Evolutionary conservation across 768 basidiomycete genomes (phyloP).

Genomic region (Nidularia pulvinata): DNA sequence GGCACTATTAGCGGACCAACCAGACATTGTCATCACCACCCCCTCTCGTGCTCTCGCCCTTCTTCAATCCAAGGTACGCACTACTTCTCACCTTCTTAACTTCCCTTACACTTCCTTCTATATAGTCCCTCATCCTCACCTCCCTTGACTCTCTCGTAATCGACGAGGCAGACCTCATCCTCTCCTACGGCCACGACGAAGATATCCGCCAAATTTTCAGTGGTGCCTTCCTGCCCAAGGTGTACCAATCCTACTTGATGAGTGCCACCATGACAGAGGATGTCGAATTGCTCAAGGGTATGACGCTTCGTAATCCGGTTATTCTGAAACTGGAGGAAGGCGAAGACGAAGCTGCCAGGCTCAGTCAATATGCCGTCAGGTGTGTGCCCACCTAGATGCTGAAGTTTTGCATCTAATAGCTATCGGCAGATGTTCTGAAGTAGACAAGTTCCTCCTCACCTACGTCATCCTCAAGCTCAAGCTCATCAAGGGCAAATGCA

Average conservation of each 20-base stretch:
- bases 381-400: constrained; percentile 25
- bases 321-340: constrained; percentile 88
- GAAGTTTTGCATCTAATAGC: not conserved
- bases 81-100: not conserved
- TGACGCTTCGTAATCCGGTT: constrained; percentile 87
- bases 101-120: not conserved
- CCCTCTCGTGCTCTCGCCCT: constrained; percentile 32
- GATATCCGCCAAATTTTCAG: constrained; percentile 74
- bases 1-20: constrained; percentile 35
- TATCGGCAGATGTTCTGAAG: constrained; percentile 74
- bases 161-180: constrained; percentile 96
- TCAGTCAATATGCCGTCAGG: constrained; percentile 88
- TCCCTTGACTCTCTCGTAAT: constrained; percentile 87
- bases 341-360: constrained; percentile 75
- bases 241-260: constrained; percentile 94
- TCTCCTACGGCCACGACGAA: constrained; percentile 96
- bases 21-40: constrained; percentile 36
- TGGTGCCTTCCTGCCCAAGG: constrained; percentile 73
- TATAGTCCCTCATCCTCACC: constrained; percentile 61
- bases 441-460: constrained; percentile 95
- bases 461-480: constrained; percentile 97
- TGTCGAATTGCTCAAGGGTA: constrained; percentile 87
- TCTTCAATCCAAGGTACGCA: constrained; percentile 28
- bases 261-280: constrained; percentile 98
- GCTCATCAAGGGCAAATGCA: constrained; percentile 94